Evolutionary conservation across 2,329 filamentous ascomycete species (phyloP).

Genomic region (Sporothrix phasma): DNA sequence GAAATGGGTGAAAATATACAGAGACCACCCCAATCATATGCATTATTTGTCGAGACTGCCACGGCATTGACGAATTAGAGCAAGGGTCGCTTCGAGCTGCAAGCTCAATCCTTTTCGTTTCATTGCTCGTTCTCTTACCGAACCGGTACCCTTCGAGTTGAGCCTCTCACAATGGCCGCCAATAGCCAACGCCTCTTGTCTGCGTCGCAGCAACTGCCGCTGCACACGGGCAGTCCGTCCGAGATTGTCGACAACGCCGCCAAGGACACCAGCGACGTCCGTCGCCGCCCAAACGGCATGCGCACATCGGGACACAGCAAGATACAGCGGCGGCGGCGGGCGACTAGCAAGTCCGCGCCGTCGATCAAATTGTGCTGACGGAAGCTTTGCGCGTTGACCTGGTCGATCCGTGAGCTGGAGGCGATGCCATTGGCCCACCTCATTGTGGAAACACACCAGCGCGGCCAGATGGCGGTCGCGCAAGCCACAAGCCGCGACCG

Average conservation of each 20-base stretch:
- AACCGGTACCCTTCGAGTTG: too few relatives aligned
- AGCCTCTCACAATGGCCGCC: neutral
- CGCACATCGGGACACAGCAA: constrained; percentile 4
- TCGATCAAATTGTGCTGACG: constrained; percentile 23
- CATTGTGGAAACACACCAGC: constrained; percentile 27
- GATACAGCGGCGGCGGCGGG: neutral
- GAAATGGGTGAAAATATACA: too few relatives aligned
- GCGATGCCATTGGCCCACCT: constrained; percentile 26
- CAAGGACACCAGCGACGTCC: too few relatives aligned
- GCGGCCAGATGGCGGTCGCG: constrained; percentile 26
- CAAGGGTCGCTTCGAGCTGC: too few relatives aligned
- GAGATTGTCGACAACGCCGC: neutral
- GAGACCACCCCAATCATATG: too few relatives aligned
- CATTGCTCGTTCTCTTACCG: too few relatives aligned
- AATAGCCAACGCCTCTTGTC: neutral
- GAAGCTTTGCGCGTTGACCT: constrained; percentile 24
- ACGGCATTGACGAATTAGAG: too few relatives aligned
- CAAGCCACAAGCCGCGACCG: constrained; percentile 25
- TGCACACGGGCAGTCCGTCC: neutral
- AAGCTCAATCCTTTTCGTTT: too few relatives aligned
- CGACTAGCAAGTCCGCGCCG: constrained; percentile 17
- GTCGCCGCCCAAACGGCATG: neutral
- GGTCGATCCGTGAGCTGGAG: constrained; percentile 24
- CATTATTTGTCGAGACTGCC: too few relatives aligned
- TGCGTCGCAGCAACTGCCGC: neutral